Percentiles rank a stretch among this genome's conserved stretches.
These are phyloP conservation scores for Lachancea kluyveri DNA, from an alignment of 805 yeast species.

Conservation along the genomic window DNA sequence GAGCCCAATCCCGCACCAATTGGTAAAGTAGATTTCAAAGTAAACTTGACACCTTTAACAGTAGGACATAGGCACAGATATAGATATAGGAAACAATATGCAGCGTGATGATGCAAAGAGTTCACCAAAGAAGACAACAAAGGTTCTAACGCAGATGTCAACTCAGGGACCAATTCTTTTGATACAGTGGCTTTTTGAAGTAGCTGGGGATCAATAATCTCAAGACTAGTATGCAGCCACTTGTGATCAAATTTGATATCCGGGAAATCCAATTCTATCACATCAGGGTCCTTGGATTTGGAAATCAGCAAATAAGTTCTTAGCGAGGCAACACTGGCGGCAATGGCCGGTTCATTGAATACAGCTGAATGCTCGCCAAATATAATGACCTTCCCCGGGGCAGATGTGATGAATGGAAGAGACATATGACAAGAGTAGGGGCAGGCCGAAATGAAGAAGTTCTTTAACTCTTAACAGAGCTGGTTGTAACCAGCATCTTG, in stretches of 20 bases:
- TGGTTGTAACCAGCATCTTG: too few relatives aligned
- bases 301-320: constrained; percentile 74
- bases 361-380: constrained; percentile 98
- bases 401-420: constrained; percentile 68
- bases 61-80: constrained; percentile 52
- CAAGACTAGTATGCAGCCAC: constrained; percentile 42
- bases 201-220: constrained; percentile 7
- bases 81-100: constrained; percentile 77
- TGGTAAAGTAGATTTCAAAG: constrained; percentile 79
- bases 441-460: too few relatives aligned
- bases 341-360: constrained; percentile 87
- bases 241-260: constrained; percentile 62
- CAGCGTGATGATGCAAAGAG: constrained; percentile 67
- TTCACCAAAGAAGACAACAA: constrained; percentile 41
- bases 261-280: constrained; percentile 68
- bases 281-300: constrained; percentile 33
- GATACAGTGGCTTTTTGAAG: constrained; percentile 30
- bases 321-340: constrained; percentile 78
- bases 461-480: too few relatives aligned
- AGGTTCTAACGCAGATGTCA: constrained; percentile 43
- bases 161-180: constrained; percentile 53
- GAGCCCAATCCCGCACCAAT: constrained; percentile 97
- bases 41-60: constrained; percentile 48
- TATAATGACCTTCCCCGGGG: constrained; percentile 94
- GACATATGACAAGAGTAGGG: too few relatives aligned